Base-by-base conservation (phyloP, 306 rosid genomes). In the Cucumis cinereus region DNA sequence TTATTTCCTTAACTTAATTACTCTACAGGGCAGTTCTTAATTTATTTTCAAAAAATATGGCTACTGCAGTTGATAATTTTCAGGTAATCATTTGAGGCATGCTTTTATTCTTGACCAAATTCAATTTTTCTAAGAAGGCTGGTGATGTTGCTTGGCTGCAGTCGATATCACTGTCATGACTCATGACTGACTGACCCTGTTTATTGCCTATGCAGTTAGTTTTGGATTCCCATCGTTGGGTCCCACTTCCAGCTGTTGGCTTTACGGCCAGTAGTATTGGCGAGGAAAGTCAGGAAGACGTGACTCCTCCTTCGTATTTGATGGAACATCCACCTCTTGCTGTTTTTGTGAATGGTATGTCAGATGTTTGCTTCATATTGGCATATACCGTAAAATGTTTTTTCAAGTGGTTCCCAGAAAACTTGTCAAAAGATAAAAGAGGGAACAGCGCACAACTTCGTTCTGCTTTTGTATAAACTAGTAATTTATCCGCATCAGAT, bases 271-370 rank as follows among this genome's bases (percentile, higher is more conserved):
- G 54, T 76, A 80, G 82, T 67, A 56, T 82, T 63, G 89, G 94
- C 62, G 96, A 90, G 77, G 93, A 89, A 80, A 89, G 70, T 86
- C 96, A 85, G 70, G 98, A 95, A 71, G 98, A 95, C 79, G 88
- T 92, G 79, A 90, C 87, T 77, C 98, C 99, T 1, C 98, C 98
- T 56, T 89, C 99, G 62, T 76, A 80, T 86, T 86, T 95, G 83
- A 95, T 95, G 99, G 99, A 95, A 63, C 98, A 95, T 87, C 99
- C 99, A 13, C 98, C 99, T 77, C 95, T 95, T 83, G 99, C 99
- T 82, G 99, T 95, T 77, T 95, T 95, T 66, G 83, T 95, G 53
- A 95, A 95, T 80, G 99, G 99, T 95, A 81, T 81, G 87, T 81
- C 38, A 33, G 62, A 52, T 66, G 4, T 66, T 58, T 82, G 73